Percentiles rank a stretch among this genome's conserved stretches.
These are phyloP conservation scores for Xylaria bambusicola DNA, from an alignment of 495 filamentous ascomycete genomes.

Conservation along the genomic window DNA sequence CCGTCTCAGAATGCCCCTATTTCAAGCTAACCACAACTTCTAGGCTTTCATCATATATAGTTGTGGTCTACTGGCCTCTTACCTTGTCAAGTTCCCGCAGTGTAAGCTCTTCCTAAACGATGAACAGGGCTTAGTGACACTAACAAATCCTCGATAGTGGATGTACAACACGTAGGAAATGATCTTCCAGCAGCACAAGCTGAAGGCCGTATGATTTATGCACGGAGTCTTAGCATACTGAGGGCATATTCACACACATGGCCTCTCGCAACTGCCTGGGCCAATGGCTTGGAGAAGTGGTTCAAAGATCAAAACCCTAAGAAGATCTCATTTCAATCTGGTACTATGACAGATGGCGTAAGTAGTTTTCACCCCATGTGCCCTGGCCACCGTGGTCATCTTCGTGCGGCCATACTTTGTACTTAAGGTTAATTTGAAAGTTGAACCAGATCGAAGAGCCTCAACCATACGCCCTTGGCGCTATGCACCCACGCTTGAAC, in stretches of 20 bases:
- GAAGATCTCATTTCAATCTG: slow-evolving; percentile 33
- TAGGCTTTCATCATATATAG: slow-evolving; percentile 52
- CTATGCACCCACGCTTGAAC: slow-evolving; percentile 29
- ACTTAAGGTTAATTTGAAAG: neutral
- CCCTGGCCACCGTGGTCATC: neutral
- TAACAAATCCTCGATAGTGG: slow-evolving; percentile 24
- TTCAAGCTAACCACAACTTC: neutral
- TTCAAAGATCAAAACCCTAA: slow-evolving; percentile 38
- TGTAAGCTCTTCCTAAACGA: slow-evolving; percentile 28
- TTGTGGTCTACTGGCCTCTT: slow-evolving; percentile 51
- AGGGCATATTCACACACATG: slow-evolving; percentile 45
- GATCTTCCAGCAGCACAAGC: slow-evolving; percentile 29
- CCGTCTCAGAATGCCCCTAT: no score
- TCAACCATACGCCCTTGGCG: slow-evolving; percentile 33
- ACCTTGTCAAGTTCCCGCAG: slow-evolving; percentile 48
- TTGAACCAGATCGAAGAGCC: slow-evolving; percentile 29
- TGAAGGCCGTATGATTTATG: slow-evolving; percentile 41
- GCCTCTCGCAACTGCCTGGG: slow-evolving; percentile 49
- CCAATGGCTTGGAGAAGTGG: slow-evolving; percentile 45
- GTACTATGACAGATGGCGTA: slow-evolving; percentile 52
- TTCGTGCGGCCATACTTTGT: no score
- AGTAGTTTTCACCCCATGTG: slow-evolving; percentile 9
- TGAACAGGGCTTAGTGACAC: neutral
- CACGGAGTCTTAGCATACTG: slow-evolving; percentile 41
- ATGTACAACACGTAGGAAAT: slow-evolving; percentile 38